These are phyloP conservation scores for Trichoderma asperellum DNA, from an alignment of 2,329 filamentous ascomycete genomes.

Conservation along the genomic window DNA sequence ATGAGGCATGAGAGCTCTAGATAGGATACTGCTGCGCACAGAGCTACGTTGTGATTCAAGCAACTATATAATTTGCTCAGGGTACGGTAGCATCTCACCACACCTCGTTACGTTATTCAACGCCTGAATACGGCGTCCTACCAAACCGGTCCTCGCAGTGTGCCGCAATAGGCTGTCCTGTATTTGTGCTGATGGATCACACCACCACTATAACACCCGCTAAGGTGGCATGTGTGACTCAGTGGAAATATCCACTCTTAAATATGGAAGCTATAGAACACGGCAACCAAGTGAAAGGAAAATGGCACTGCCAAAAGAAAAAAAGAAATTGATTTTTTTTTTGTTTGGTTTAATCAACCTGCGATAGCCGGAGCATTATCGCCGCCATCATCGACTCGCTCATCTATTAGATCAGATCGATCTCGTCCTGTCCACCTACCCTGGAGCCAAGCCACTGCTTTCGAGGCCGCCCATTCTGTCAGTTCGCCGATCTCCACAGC, in stretches of 20 bases:
- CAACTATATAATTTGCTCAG: not conserved
- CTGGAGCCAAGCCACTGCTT: not conserved
- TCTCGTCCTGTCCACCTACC: not conserved
- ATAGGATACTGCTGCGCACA: not conserved
- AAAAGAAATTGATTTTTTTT: no score
- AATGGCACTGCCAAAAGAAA: no score
- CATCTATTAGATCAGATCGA: not conserved
- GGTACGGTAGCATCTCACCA: constrained; percentile 7
- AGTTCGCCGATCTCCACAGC: not conserved
- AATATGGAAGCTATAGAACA: not conserved
- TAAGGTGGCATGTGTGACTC: not conserved
- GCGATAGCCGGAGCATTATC: not conserved
- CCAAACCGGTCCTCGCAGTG: no score
- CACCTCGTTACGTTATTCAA: not conserved
- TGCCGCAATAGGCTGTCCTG: not conserved
- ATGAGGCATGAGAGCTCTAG: not conserved
- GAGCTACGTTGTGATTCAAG: not conserved
- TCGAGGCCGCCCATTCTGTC: not conserved
- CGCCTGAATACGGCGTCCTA: no score
- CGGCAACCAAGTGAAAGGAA: not conserved
- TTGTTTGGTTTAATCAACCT: no score
- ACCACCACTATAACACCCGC: not conserved
- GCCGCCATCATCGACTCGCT: not conserved
- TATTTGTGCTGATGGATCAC: not conserved
- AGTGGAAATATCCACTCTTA: not conserved